Conservation (phyloP, 2,329 filamentous ascomycete genomes). For the Colletotrichum sp. region DNA sequence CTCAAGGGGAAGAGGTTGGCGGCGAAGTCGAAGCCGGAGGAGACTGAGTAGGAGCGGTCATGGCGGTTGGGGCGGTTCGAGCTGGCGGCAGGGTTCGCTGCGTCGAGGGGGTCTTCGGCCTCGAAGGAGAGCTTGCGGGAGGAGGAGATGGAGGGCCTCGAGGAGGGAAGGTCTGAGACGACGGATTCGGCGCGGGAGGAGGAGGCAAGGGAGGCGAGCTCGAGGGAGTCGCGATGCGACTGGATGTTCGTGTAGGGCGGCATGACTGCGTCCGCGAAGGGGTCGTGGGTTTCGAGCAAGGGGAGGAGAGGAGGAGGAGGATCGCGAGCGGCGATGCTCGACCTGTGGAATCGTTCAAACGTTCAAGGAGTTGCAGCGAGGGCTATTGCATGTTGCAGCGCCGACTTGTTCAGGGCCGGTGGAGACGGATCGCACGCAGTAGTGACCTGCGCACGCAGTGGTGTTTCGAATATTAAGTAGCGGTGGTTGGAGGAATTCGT, state of each 20-base stretch:
- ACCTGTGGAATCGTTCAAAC: neutral
- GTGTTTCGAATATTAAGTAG: neutral
- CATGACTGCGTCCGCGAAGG: constrained; percentile 9
- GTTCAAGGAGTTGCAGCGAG: neutral
- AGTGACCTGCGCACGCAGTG: neutral
- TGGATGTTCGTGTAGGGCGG: constrained; percentile 50
- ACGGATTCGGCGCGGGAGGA: constrained; percentile 70
- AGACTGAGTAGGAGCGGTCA: constrained; percentile 82
- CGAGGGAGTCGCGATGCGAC: constrained; percentile 80
- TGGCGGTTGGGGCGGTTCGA: constrained; percentile 48
- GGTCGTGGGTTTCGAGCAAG: neutral
- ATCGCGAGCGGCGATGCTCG: constrained; percentile 9
- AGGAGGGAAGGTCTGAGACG: constrained; percentile 69
- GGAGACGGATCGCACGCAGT: neutral
- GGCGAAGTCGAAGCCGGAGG: constrained; percentile 95
- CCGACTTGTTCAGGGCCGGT: neutral
- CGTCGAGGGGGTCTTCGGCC: constrained; percentile 80
- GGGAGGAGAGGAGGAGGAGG: neutral
- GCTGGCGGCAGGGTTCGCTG: constrained; percentile 55
- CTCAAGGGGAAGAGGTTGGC: constrained; percentile 91
- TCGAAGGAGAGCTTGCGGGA: constrained; percentile 90
- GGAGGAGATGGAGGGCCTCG: constrained; percentile 87
- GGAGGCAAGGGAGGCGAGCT: constrained; percentile 93
- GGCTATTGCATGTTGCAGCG: constrained; percentile 18
- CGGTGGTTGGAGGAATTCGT: neutral